Evolutionary conservation across 371 early-diverging fungal genomes (phyloP).

Genomic region (Umbelopsis sp.): DNA sequence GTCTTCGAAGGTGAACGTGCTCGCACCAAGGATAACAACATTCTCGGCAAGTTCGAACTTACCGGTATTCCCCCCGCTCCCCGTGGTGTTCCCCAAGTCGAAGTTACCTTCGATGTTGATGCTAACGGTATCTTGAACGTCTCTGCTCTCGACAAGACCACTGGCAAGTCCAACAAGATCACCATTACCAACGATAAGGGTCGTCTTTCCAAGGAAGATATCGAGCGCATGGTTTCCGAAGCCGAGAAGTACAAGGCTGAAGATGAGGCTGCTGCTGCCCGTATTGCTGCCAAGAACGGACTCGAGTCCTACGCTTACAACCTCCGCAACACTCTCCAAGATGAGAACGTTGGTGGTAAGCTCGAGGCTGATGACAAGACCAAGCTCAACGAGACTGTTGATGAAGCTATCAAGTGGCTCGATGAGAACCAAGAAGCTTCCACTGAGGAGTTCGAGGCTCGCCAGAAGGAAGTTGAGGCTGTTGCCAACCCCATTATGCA

Average conservation of each 20-base stretch:
- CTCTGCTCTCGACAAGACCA: constrained; percentile 94
- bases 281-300: constrained; percentile 88
- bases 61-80: constrained; percentile 96
- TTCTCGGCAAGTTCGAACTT: constrained; percentile 96
- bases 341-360: constrained; percentile 86
- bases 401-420: constrained; percentile 89
- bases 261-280: constrained; percentile 89
- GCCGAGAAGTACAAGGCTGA: constrained; percentile 97
- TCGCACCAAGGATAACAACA: constrained; percentile 95
- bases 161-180: constrained; percentile 93
- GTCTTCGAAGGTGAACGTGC: constrained; percentile 98
- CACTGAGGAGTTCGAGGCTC: constrained; percentile 89
- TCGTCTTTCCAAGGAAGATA: constrained; percentile 96
- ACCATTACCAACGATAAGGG: constrained; percentile 99
- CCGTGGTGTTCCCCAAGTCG: constrained; percentile 97
- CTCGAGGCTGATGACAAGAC: constrained; percentile 85
- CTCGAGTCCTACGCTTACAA: constrained; percentile 94
- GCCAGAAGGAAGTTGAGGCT: constrained; percentile 88
- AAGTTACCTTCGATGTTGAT: constrained; percentile 97
- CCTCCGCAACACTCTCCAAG: constrained; percentile 86
- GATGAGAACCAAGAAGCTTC: constrained; percentile 83
- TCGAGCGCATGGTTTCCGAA: constrained; percentile 95
- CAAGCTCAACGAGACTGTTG: constrained; percentile 79
- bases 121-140: constrained; percentile 98
- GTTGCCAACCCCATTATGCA: constrained; percentile 90